phyloP scores from a whole-genome alignment of 331 rosid genomes.

The Phaseolus coccineus region DNA sequence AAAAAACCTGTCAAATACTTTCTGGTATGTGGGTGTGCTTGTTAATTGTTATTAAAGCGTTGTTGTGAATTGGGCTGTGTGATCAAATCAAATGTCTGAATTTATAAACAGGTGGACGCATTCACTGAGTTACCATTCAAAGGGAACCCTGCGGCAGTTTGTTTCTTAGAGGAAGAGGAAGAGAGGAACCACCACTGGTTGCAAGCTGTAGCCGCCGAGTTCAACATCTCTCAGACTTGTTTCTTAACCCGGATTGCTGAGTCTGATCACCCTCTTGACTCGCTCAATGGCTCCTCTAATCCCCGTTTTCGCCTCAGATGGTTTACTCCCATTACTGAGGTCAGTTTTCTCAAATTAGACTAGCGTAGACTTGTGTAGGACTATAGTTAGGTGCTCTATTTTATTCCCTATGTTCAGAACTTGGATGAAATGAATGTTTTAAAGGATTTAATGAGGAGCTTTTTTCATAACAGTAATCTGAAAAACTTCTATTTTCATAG shows the following conservation, averaged over 20 bases:
- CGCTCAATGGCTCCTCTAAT: conserved; percentile 16
- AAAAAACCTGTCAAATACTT: conserved; percentile 59
- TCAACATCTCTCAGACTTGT: conserved; percentile 66
- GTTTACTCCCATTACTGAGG: conserved; percentile 76
- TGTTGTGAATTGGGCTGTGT: too few species aligned
- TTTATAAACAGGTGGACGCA: conserved; percentile 65
- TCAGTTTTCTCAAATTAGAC: neutral
- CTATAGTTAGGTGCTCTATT: too few species aligned
- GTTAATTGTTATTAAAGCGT: too few species aligned
- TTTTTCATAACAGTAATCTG: too few species aligned
- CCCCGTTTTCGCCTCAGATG: conserved; percentile 81
- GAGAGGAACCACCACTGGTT: conserved; percentile 65
- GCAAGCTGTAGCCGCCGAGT: conserved; percentile 72
- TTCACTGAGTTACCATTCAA: conserved; percentile 77
- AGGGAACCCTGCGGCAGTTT: conserved; percentile 86
- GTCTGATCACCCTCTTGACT: too few species aligned
- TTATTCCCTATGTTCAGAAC: too few species aligned
- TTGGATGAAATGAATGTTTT: too few species aligned
- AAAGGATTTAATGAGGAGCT: too few species aligned
- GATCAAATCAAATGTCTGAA: neutral
- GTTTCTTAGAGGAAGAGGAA: conserved; percentile 65
- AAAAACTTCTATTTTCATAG: too few species aligned
- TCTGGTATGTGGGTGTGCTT: conserved; percentile 52
- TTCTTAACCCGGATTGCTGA: conserved; percentile 51
- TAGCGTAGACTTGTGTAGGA: too few species aligned